Percentiles rank a stretch among this genome's conserved stretches.
Conservation (phyloP, 2,329 filamentous ascomycete genomes). For the Fusarium buxicola region DNA sequence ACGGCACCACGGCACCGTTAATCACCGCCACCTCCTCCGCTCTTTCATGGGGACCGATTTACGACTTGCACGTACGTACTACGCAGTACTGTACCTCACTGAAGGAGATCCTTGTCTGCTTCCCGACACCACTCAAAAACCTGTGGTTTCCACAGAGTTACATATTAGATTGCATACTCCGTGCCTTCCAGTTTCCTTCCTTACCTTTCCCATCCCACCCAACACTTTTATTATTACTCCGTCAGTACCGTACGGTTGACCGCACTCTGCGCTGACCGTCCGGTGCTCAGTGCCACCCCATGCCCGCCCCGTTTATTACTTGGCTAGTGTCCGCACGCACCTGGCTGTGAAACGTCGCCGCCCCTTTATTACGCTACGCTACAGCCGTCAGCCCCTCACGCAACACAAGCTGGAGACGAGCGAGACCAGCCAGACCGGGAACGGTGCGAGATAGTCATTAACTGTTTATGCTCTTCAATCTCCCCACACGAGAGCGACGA, state of each 20-base stretch:
- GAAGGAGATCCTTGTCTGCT: slow-evolving; percentile 5
- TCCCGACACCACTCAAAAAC: neutral
- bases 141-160: neutral
- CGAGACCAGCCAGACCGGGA: neutral
- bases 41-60: neutral
- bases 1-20: slow-evolving; percentile 1
- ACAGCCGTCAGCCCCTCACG: neutral
- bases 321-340: slow-evolving; percentile 40
- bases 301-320: slow-evolving; percentile 31
- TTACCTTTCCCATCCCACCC: too few species aligned
- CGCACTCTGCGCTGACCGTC: slow-evolving; percentile 22
- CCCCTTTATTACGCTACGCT: slow-evolving; percentile 44
- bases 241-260: slow-evolving; percentile 22
- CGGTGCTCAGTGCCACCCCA: slow-evolving; percentile 33
- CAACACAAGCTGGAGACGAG: neutral
- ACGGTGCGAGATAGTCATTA: slow-evolving; percentile 13
- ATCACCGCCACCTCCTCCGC: slow-evolving; percentile 28
- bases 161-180: neutral
- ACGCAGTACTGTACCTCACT: too few species aligned
- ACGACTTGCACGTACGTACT: neutral
- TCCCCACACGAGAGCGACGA: slow-evolving; percentile 31
- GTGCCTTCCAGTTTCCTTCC: slow-evolving; percentile 13
- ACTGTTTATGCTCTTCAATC: slow-evolving; percentile 22
- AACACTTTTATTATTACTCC: too few species aligned
- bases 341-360: slow-evolving; percentile 45